Percentiles rank a stretch among this genome's conserved stretches.
These are phyloP conservation scores for Aphanomyces astaci DNA, from an alignment of 352 stramenopile species.

Conservation along the genomic window DNA sequence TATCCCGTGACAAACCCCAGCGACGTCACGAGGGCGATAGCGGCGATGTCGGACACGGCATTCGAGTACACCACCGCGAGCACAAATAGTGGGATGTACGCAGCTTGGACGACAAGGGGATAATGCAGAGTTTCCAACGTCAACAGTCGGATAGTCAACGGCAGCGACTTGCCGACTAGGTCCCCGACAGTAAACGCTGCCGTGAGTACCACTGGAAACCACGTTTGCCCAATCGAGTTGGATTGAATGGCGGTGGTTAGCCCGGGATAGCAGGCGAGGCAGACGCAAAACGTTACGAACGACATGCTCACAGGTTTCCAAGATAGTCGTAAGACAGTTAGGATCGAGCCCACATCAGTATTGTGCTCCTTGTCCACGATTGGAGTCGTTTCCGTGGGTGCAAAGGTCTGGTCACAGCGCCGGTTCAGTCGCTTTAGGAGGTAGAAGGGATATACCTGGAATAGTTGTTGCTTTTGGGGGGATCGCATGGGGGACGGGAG, in stretches of 20 bases:
- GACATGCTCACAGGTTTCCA: conserved; percentile 73
- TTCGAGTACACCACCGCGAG: conserved; percentile 44
- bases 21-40: conserved; percentile 44
- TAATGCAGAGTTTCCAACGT: conserved; percentile 56
- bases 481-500: conserved; percentile 43
- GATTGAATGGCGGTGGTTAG: conserved; percentile 66
- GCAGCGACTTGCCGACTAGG: conserved; percentile 70
- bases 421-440: too few species aligned
- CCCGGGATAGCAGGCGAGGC: conserved; percentile 68
- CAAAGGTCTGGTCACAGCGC: background rate
- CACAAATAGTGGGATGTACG: conserved; percentile 69
- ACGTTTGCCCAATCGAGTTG: conserved; percentile 26
- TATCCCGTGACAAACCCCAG: conserved; percentile 65
- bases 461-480: background rate
- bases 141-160: conserved; percentile 63
- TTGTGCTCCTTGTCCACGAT: background rate
- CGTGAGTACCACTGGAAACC: conserved; percentile 70
- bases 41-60: conserved; percentile 33
- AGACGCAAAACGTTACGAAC: conserved; percentile 70
- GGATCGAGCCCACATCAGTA: conserved; percentile 27
- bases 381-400: conserved; percentile 10
- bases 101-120: conserved; percentile 50
- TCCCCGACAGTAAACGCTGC: conserved; percentile 70
- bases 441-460: background rate
- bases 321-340: conserved; percentile 48